Base-by-base conservation (phyloP, 805 yeast species). In the Candida hispaniensis region DNA sequence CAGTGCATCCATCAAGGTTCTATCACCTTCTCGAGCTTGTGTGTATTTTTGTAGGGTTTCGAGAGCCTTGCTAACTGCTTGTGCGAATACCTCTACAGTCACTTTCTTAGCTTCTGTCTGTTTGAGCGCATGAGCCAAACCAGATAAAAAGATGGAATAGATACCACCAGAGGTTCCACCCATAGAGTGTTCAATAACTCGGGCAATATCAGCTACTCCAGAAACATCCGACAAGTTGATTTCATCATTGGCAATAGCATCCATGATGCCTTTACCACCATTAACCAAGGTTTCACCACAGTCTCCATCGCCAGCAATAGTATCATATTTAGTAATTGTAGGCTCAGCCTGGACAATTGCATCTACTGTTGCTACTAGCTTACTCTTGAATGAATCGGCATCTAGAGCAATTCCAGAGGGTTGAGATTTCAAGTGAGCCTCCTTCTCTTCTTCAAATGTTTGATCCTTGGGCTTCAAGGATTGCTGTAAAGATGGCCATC, bases 161-260 rank as follows among this genome's bases (percentile, higher is more conserved):
- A 86, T 58, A 1, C 95, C 96, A 35, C 97, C 97, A 1, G 93
- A 80, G 0, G 97, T 88, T 33, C 97, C 97, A 35, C 96, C 97
- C 96, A 88, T 88, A n/a, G 73, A 73, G 39, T 73, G 73, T 53
- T 86, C 96, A 20, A 86, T 83, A 13, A 79, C 56, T 39, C 83
- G 93, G 3, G 95, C 80, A 30, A 86, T 67, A 45, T 71, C 71
- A n/a, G 75, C 64, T 27, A 81, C 54, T 1, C 79, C 71, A 34
- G 73, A 64, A n/a, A 69, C 64, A 7, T 32, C 36, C 11, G 17
- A 7, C 7, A 32, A 23, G 8, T 24, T 23, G 8, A 32, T 32
- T 23, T 32, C 24, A 13, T 56, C 54, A 18, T 66, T 59, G 7
- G 63, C 59, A 29, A 82, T 58, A 13, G 73, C 71, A 7, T 65